Evolutionary conservation across 2,329 filamentous ascomycete genomes (phyloP).

Genomic region (Colletotrichum simmondsii): DNA sequence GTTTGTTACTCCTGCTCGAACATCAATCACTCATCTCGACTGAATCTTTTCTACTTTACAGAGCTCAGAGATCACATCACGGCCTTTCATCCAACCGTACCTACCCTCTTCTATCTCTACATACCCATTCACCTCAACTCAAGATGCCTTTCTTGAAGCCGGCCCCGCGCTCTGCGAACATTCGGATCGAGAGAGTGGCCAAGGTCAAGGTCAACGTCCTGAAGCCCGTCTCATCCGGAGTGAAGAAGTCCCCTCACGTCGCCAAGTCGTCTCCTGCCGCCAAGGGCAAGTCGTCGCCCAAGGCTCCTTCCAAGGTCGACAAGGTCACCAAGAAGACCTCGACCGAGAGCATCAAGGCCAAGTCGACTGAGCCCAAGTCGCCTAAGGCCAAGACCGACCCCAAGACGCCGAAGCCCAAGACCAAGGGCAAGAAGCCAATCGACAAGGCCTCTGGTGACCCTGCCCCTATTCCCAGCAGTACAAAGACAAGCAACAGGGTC

Average conservation of each 20-base stretch:
- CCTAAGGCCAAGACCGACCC: fast-evolving
- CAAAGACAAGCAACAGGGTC: not conserved
- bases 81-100: too few relatives aligned
- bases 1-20: not conserved
- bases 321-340: not conserved
- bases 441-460: too few relatives aligned
- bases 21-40: not conserved
- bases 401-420: too few relatives aligned
- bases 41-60: not conserved
- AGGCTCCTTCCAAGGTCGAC: not conserved
- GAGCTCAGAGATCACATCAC: not conserved
- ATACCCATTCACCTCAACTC: not conserved
- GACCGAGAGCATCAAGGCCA: not conserved
- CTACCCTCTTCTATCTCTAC: not conserved
- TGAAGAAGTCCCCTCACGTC: not conserved
- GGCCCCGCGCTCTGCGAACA: not conserved
- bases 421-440: too few relatives aligned
- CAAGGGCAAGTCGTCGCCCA: not conserved
- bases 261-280: not conserved
- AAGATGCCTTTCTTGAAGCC: not conserved
- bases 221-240: not conserved
- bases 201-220: not conserved
- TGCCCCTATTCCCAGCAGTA: not conserved
- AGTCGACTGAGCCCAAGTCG: too few relatives aligned
- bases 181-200: not conserved